Percentiles rank a stretch among this genome's conserved stretches.
Conservation (phyloP, 2,329 filamentous ascomycete genomes). For the Botryotinia convoluta region DNA sequence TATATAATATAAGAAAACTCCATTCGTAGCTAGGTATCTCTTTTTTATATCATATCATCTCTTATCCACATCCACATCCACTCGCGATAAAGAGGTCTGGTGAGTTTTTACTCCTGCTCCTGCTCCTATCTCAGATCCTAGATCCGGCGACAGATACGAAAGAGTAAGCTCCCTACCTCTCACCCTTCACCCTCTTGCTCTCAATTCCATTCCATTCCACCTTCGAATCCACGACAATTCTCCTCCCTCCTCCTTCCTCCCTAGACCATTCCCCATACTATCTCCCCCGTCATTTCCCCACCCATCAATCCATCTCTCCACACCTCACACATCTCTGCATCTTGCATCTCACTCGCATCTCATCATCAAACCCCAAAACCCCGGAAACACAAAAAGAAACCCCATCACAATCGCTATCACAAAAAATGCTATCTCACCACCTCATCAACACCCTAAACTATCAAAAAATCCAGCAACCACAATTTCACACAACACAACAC, state of each 20-base stretch:
- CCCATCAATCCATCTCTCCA: not conserved
- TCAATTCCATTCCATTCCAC: not conserved
- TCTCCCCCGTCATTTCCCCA: not conserved
- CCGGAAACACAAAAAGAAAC: not conserved
- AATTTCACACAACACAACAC: not conserved
- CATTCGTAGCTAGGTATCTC: not conserved
- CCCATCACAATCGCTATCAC: not conserved
- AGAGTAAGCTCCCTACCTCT: not conserved
- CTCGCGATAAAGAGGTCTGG: not conserved
- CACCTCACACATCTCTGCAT: no score
- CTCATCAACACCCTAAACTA: not conserved
- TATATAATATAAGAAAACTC: not conserved
- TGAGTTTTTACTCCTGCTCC: not conserved
- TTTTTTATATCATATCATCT: not conserved
- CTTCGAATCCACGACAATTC: no score
- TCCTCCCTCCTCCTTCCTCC: not conserved
- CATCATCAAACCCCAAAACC: not conserved
- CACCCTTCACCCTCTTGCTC: not conserved
- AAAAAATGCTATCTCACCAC: not conserved
- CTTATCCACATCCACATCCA: no score
- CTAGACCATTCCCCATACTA: no score
- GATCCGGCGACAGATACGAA: no score
- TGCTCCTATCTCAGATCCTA: not conserved
- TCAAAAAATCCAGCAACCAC: not conserved
- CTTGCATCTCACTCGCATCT: no score